A percentile compares a stretch with the other conserved stretches of the same genome.
Conservation (phyloP, 1,284 basidiomycete genomes). For the Meripilus lineatus region DNA sequence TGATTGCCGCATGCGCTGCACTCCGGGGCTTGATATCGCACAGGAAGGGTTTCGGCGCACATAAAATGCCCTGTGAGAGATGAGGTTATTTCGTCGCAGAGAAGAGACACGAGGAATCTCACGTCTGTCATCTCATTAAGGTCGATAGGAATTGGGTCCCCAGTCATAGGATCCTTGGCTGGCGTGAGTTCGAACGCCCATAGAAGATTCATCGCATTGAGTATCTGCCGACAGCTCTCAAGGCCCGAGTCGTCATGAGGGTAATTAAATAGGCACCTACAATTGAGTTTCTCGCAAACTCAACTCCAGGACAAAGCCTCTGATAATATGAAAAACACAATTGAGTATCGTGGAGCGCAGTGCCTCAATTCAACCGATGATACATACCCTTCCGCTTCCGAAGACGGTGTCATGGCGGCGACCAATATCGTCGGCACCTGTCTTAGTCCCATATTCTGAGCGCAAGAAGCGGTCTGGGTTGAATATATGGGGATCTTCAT, state of each 20-base stretch:
- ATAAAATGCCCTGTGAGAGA: slow-evolving; percentile 1
- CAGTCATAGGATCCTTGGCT: slow-evolving; percentile 7
- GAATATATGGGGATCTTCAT: slow-evolving; percentile 14
- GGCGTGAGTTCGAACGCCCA: slow-evolving; percentile 11
- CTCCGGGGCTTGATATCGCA: slow-evolving; percentile 7
- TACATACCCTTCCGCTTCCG: slow-evolving; percentile 16
- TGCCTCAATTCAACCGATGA: neutral
- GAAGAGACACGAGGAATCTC: neutral
- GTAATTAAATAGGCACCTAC: slow-evolving; percentile 3
- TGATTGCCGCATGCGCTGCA: slow-evolving; percentile 1
- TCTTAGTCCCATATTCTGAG: slow-evolving; percentile 14
- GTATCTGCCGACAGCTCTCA: slow-evolving; percentile 1
- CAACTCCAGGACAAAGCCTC: slow-evolving; percentile 20
- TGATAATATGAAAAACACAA: slow-evolving; percentile 3
- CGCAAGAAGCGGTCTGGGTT: slow-evolving; percentile 15
- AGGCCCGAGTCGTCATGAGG: too few species aligned
- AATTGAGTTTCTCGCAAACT: slow-evolving; percentile 15
- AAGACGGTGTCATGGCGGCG: slow-evolving; percentile 16
- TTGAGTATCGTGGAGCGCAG: neutral
- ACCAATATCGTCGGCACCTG: slow-evolving; percentile 1
- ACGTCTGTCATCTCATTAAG: slow-evolving; percentile 2
- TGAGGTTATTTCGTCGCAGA: neutral
- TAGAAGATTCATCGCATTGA: slow-evolving; percentile 11
- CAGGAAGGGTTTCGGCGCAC: slow-evolving; percentile 3
- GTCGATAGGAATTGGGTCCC: slow-evolving; percentile 1